A percentile compares a stretch with the other conserved stretches of the same genome.
Conservation (phyloP, 139 green algal species). For the Picocystis salinarum region DNA sequence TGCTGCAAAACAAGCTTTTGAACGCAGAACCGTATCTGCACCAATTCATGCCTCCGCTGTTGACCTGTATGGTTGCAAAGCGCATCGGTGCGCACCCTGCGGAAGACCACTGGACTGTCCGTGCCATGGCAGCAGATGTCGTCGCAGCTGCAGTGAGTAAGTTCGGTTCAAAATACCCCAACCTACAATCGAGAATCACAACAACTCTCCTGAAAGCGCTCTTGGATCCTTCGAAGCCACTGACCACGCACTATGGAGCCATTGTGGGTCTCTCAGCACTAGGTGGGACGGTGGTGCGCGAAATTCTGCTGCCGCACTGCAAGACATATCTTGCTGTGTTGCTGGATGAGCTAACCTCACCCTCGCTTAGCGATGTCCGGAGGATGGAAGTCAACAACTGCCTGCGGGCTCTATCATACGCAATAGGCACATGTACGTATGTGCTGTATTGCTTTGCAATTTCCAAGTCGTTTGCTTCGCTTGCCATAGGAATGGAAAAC, state of each 20-base stretch:
- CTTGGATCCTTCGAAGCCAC: constrained; percentile 25
- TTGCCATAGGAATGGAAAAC: too few species aligned
- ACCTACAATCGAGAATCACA: constrained; percentile 35
- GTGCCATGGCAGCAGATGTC: constrained; percentile 31
- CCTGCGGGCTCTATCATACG: too few species aligned
- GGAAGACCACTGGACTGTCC: constrained; percentile 27
- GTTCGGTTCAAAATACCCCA: constrained; percentile 33
- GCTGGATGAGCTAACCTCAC: too few species aligned
- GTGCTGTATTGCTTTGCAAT: too few species aligned
- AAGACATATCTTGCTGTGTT: too few species aligned
- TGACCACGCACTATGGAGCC: constrained; percentile 37
- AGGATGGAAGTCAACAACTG: too few species aligned
- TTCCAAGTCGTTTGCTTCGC: too few species aligned
- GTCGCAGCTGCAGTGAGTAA: constrained; percentile 8
- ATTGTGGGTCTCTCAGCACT: too few species aligned
- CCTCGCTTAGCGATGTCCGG: too few species aligned
- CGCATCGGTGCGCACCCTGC: constrained; percentile 21
- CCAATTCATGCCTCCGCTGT: constrained; percentile 53
- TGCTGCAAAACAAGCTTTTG: constrained; percentile 47
- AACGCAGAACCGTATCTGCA: constrained; percentile 61
- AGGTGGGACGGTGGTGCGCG: too few species aligned
- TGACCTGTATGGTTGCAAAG: constrained; percentile 54
- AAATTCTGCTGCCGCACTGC: too few species aligned
- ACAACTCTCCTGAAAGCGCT: constrained; percentile 24
- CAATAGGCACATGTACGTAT: too few species aligned